These are phyloP conservation scores for Domatiomyces catenatus DNA, from an alignment of 2,329 filamentous ascomycete species.

Conservation along the genomic window DNA sequence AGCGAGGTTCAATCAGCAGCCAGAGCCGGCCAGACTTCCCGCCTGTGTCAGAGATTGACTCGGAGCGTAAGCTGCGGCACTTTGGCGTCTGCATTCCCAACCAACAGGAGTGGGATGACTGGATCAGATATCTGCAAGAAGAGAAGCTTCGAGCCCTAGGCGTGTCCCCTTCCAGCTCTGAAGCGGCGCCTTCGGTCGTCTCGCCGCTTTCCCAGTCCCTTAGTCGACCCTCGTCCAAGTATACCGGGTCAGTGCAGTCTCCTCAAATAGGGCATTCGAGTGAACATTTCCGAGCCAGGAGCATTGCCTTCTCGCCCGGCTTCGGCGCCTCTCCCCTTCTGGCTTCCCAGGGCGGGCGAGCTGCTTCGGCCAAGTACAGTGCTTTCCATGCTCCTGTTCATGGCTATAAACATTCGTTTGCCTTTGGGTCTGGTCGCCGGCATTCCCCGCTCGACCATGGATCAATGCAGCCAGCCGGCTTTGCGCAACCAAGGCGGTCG, in stretches of 20 bases:
- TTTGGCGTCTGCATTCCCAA: slow-evolving; percentile 30
- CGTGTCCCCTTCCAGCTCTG: slow-evolving; percentile 64
- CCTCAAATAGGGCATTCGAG: slow-evolving; percentile 68
- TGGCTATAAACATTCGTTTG: slow-evolving; percentile 59
- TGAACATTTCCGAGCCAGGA: slow-evolving; percentile 44
- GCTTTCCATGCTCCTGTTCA: slow-evolving; percentile 39
- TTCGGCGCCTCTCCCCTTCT: slow-evolving; percentile 44
- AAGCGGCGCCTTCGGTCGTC: slow-evolving; percentile 41
- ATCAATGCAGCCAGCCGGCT: slow-evolving; percentile 47
- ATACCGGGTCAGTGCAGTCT: slow-evolving; percentile 64
- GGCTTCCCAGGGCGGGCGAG: slow-evolving; percentile 48
- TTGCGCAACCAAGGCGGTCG: slow-evolving; percentile 23
- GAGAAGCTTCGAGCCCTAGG: slow-evolving; percentile 85
- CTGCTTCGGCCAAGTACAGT: slow-evolving; percentile 55
- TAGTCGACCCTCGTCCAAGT: slow-evolving; percentile 57
- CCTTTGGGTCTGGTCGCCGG: slow-evolving; percentile 42
- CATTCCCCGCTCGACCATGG: slow-evolving; percentile 53
- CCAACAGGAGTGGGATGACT: slow-evolving; percentile 52
- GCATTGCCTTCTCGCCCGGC: slow-evolving; percentile 49
- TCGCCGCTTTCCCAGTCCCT: slow-evolving; percentile 50
- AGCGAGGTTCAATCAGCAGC: slow-evolving; percentile 1
- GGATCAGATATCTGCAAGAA: slow-evolving; percentile 70
- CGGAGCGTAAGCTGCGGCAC: slow-evolving; percentile 22
- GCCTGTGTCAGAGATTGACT: slow-evolving; percentile 24
- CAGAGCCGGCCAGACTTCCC: slow-evolving; percentile 31